Evolutionary conservation across 2,329 filamentous ascomycete genomes (phyloP).

Genomic region (Botryosphaeria dothidea): DNA sequence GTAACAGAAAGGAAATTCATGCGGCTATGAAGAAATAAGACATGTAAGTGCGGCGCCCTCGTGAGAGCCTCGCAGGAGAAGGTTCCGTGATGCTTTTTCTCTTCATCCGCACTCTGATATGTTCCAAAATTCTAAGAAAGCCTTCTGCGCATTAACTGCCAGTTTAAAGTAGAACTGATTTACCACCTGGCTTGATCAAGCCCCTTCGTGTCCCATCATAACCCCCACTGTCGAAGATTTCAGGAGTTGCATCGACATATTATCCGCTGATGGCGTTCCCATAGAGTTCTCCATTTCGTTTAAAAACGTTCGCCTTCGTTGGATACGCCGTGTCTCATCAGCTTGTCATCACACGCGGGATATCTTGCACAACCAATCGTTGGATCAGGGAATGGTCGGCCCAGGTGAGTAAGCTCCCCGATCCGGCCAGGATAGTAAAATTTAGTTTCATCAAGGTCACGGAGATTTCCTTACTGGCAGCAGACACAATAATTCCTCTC

Average conservation of each 20-base stretch:
- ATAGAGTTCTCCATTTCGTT: conserved; percentile 45
- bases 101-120: background rate
- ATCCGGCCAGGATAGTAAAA: background rate
- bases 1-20: too few species aligned
- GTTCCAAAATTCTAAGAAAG: background rate
- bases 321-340: conserved; percentile 33
- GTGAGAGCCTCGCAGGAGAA: background rate
- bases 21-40: background rate
- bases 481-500: conserved; percentile 45
- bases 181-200: too few species aligned
- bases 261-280: too few species aligned
- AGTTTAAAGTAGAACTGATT: too few species aligned
- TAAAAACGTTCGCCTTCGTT: conserved; percentile 48
- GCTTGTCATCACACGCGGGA: conserved; percentile 28
- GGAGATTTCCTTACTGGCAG: conserved; percentile 47
- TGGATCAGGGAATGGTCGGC: conserved; percentile 47
- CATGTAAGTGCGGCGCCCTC: background rate
- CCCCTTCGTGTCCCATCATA: too few species aligned
- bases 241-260: too few species aligned
- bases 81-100: background rate
- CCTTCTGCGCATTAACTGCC: conserved; percentile 25
- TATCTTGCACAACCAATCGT: conserved; percentile 45
- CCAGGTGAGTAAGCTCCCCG: conserved; percentile 29
- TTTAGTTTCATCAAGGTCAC: conserved; percentile 26
- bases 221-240: too few species aligned